Evolutionary conservation across 2,329 filamentous ascomycete species (phyloP).

Genomic region (Zymoseptoria pseudotritici): DNA sequence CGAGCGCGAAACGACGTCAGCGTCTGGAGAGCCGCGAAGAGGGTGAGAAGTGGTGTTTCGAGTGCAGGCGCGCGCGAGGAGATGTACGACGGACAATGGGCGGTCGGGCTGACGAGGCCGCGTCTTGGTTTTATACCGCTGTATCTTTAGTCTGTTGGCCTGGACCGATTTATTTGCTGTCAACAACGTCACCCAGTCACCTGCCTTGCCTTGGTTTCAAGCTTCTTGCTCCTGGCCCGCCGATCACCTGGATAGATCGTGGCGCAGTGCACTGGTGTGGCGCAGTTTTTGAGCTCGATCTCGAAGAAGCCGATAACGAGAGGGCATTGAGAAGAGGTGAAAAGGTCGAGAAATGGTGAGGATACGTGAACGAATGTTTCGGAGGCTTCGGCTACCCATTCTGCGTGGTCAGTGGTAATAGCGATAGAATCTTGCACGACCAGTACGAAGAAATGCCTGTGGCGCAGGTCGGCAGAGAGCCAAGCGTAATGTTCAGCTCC

Average conservation of each 20-base stretch:
- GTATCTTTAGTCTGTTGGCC: neutral
- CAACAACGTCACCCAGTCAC: neutral
- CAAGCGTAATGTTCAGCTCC: neutral
- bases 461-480: neutral
- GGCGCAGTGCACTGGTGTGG: neutral
- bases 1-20: neutral
- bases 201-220: neutral
- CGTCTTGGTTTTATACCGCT: neutral
- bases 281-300: neutral
- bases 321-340: neutral
- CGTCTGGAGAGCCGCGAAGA: neutral
- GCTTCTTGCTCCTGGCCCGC: neutral
- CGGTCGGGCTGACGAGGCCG: neutral
- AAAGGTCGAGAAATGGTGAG: neutral
- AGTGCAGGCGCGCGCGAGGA: neutral
- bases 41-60: neutral
- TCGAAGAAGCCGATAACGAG: neutral
- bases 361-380: no score
- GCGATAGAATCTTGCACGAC: no score
- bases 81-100: neutral
- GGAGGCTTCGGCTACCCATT: no score
- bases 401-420: neutral
- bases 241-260: neutral
- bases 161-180: neutral
- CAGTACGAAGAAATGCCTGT: neutral